phyloP scores from a whole-genome alignment of 1,139 yeast genomes.

The Kurtzmaniella quercitrusa region DNA sequence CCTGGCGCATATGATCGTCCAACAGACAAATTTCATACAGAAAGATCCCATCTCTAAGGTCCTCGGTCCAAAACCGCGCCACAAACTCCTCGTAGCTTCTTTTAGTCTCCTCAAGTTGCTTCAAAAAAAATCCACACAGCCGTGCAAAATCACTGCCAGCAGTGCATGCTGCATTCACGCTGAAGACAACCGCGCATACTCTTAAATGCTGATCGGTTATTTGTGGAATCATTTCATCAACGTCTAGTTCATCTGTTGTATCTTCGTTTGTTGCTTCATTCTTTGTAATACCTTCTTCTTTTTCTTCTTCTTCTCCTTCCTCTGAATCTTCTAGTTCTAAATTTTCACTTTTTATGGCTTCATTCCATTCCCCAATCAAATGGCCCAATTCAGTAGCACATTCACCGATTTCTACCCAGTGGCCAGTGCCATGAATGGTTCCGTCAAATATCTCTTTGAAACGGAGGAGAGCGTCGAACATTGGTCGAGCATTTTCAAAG shows the following conservation, averaged over 20 bases:
- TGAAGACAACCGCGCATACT: neutral
- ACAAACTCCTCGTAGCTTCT: constrained; percentile 6
- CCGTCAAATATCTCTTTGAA: constrained; percentile 4
- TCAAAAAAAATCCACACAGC: constrained; percentile 1
- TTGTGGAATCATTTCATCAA: neutral
- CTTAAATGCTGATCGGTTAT: neutral
- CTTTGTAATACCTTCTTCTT: too few relatives aligned
- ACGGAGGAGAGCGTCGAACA: constrained; percentile 7
- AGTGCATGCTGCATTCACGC: neutral
- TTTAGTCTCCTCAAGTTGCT: constrained; percentile 5
- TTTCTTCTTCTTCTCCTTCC: too few relatives aligned
- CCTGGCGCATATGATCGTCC: constrained; percentile 6
- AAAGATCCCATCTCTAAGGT: constrained; percentile 1
- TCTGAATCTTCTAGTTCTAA: neutral
- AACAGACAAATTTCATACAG: constrained; percentile 9
- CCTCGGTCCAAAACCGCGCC: neutral
- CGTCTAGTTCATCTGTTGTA: too few relatives aligned
- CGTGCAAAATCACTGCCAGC: constrained; percentile 1
- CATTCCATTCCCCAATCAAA: constrained; percentile 8
- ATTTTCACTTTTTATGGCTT: neutral
- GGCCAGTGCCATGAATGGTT: constrained; percentile 5
- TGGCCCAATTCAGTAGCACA: constrained; percentile 4
- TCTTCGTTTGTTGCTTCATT: too few relatives aligned
- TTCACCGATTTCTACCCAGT: constrained; percentile 7
- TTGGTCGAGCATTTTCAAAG: constrained; percentile 8